Evolutionary conservation across 2,329 filamentous ascomycete genomes (phyloP).

Genomic region (Cladosporium cucumerinum): DNA sequence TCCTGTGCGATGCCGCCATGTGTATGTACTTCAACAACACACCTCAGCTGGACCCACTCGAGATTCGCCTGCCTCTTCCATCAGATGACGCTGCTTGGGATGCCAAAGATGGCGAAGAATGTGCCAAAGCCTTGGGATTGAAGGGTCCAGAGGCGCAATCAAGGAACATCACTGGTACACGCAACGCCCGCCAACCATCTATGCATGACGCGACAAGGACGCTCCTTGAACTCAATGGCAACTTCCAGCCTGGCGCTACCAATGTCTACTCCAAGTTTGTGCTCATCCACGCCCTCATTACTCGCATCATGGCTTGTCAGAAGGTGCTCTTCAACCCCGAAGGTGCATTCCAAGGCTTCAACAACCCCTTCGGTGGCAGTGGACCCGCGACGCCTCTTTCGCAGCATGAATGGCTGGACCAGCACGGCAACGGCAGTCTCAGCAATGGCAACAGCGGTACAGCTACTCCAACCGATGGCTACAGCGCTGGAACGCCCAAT

Average conservation of each 20-base stretch:
- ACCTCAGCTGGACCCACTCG: constrained; percentile 60
- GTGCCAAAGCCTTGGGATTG: constrained; percentile 63
- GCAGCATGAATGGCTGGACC: constrained; percentile 57
- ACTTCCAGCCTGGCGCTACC: constrained; percentile 62
- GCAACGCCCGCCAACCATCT: constrained; percentile 61
- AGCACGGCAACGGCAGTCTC: constrained; percentile 40
- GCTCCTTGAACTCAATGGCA: constrained; percentile 56
- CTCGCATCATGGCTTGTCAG: constrained; percentile 57
- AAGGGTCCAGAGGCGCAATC: constrained; percentile 55
- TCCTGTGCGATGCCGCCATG: constrained; percentile 62
- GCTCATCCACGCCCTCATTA: constrained; percentile 65
- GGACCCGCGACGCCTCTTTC: constrained; percentile 56
- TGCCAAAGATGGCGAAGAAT: constrained; percentile 56
- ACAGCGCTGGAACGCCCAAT: constrained; percentile 44
- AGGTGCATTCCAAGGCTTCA: constrained; percentile 27
- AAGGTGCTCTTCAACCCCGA: constrained; percentile 34
- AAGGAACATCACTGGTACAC: constrained; percentile 62
- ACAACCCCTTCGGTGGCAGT: constrained; percentile 35
- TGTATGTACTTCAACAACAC: constrained; percentile 69
- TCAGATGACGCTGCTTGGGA: constrained; percentile 74
- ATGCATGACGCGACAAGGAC: constrained; percentile 60
- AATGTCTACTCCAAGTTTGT: constrained; percentile 74
- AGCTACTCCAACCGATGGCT: constrained; percentile 42
- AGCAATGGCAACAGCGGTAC: constrained; percentile 38
- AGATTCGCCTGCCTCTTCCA: constrained; percentile 66